These are phyloP conservation scores for Penicillium griseofulvum DNA, from an alignment of 2,329 filamentous ascomycete species.

Conservation along the genomic window DNA sequence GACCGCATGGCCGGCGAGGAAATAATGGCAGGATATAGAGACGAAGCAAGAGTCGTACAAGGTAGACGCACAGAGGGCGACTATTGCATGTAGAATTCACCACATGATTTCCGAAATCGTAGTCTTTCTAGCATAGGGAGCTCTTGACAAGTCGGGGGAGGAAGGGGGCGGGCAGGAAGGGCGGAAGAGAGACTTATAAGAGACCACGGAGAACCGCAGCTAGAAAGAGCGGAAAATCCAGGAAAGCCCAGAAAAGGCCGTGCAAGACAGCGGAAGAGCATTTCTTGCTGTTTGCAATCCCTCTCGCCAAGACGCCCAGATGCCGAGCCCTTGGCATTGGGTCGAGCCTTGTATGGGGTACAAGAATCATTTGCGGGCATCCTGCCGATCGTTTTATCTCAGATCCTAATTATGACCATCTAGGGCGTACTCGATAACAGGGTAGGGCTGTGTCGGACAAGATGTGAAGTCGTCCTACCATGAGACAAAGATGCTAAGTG, in stretches of 20 bases:
- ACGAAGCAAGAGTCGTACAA: constrained; percentile 17
- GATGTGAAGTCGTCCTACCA: not conserved
- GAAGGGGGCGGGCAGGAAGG: constrained; percentile 4
- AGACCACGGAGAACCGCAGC: constrained; percentile 10
- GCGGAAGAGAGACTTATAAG: constrained; percentile 17
- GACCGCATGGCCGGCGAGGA: constrained; percentile 27
- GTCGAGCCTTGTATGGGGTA: constrained; percentile 10
- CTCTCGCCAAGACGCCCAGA: constrained; percentile 31
- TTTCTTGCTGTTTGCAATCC: constrained; percentile 22
- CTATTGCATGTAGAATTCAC: constrained; percentile 19
- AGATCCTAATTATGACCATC: not conserved
- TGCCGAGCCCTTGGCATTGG: constrained; percentile 34
- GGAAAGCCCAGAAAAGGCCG: constrained; percentile 24
- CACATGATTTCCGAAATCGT: constrained; percentile 18
- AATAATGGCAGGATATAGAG: constrained; percentile 11
- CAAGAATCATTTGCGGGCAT: not conserved
- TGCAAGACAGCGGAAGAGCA: constrained; percentile 23
- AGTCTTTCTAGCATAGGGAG: constrained; percentile 4
- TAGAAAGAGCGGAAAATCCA: constrained; percentile 22
- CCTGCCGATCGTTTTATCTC: not conserved
- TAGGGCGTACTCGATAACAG: not conserved
- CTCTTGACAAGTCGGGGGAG: constrained; percentile 10
- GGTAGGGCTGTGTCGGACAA: constrained; percentile 5
- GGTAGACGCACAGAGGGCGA: constrained; percentile 21
- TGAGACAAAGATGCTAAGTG: not conserved